Percentiles rank a stretch among this genome's conserved stretches.
These are phyloP conservation scores for Salvia splendens DNA, from an alignment of 257 asterid species.

Conservation along the genomic window DNA sequence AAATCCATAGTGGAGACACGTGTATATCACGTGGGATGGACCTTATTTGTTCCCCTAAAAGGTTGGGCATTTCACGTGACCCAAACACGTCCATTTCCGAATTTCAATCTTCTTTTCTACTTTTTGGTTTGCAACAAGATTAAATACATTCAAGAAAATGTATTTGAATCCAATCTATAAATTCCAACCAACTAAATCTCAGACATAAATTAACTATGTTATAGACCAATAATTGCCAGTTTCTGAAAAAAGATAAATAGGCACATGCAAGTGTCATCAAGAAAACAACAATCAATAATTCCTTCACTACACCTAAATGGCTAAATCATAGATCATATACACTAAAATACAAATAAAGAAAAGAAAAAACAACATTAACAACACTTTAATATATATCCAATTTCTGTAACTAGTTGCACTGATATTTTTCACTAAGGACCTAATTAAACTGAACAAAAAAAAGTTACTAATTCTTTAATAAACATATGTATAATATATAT, in stretches of 20 bases:
- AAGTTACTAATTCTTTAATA: slow-evolving; percentile 22
- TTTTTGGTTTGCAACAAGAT: neutral
- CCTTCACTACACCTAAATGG: slow-evolving; percentile 3
- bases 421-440: slow-evolving; percentile 36
- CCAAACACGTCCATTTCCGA: neutral
- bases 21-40: slow-evolving; percentile 55
- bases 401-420: slow-evolving; percentile 34
- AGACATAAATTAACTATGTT: neutral
- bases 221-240: slow-evolving; percentile 12
- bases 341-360: slow-evolving; percentile 33
- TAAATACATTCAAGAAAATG: too few relatives aligned
- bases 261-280: neutral
- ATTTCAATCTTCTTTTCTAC: neutral
- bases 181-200: neutral
- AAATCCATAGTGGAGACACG: slow-evolving; percentile 17
- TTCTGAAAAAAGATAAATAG: neutral
- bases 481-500: neutral
- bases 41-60: slow-evolving; percentile 51
- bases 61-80: slow-evolving; percentile 43
- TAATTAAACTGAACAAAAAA: slow-evolving; percentile 39
- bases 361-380: neutral
- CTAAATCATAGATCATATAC: slow-evolving; percentile 17
- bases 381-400: slow-evolving; percentile 13
- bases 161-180: neutral
- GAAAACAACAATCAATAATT: slow-evolving; percentile 12